Evolutionary conservation across 805 yeast species (phyloP), one percentile per base, ranked within the genome.

Genomic region (Nakazawaea ambrosiae): DNA sequence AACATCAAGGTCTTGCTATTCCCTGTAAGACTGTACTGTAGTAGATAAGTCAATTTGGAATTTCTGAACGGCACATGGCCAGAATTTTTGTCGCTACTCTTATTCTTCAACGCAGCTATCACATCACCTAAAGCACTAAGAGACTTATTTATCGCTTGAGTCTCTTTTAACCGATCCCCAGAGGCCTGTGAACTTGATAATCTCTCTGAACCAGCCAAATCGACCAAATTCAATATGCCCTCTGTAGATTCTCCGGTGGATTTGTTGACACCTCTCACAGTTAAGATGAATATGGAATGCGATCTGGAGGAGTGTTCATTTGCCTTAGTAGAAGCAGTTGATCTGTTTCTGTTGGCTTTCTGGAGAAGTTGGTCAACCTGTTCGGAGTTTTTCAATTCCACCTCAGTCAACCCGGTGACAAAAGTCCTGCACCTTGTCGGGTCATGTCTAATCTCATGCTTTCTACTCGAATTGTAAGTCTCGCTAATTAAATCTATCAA

Each of bases 181-280:
- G 73, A 70, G 0, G 77, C 94, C 49, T 79, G 83, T 0, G 96
- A 83, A 14, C 73, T 68, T 8, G 78, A 57, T 12, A 89, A 64
- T 40, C 97, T 66, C 61, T 90, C 98, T 0, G 96, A 86, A 2
- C 98, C 98, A 0, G 98, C 98, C 39, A 90, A 65, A 59, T 90
- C 98, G 34, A 92, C 78, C 38, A 90, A 61, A 51, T 90, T 89
- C 40, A 90, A 62, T 2, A 73, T 68, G 9, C 96, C 92, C 12
- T 60, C 49, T 2, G 70, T 56, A 1, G 45, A 42, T 20, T 73
- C 73, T 0, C 74, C 73, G 0, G 81, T 74, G 8, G 50, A 49
- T 2, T 45, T 15, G 49, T 84, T 76, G 3, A 33, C 36, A 0
- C 96, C 94, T 2, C 53, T 40, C 11, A 90, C 60, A 14, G 67